Conservation (phyloP, 495 filamentous ascomycete genomes). For the Tetracladium setigerum region DNA sequence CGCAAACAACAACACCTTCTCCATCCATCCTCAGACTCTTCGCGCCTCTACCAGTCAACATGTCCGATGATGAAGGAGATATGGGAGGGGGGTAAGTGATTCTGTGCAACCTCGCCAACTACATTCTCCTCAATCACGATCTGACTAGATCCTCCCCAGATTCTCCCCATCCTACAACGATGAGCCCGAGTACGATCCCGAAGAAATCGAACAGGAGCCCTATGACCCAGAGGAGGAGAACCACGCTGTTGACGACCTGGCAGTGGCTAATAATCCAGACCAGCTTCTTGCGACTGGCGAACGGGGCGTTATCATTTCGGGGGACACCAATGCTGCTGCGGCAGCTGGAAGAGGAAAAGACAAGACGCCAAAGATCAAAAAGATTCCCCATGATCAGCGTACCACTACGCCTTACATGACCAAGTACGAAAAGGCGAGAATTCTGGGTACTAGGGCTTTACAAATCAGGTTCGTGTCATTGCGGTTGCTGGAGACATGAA, state of each 20-base stretch:
- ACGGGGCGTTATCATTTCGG: conserved; percentile 58
- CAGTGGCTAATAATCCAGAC: conserved; percentile 39
- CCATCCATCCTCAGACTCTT: no score
- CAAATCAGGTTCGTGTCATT: conserved; percentile 77
- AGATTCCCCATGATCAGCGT: conserved; percentile 80
- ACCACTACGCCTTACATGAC: conserved; percentile 98
- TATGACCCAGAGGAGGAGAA: conserved; percentile 44
- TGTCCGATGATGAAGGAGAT: conserved; percentile 83
- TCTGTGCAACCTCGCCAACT: neutral
- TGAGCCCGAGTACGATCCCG: conserved; percentile 51
- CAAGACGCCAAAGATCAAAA: conserved; percentile 72
- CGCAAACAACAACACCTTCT: no score
- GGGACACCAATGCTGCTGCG: conserved; percentile 66
- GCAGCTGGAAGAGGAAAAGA: conserved; percentile 37
- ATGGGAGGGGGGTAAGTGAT: conserved; percentile 44
- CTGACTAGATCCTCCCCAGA: conserved; percentile 1
- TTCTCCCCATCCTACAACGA: conserved; percentile 47
- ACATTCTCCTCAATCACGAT: neutral
- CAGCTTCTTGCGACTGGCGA: conserved; percentile 31
- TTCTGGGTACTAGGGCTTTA: conserved; percentile 84
- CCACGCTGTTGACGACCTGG: conserved; percentile 25
- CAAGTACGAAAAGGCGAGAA: conserved; percentile 92
- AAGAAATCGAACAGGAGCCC: conserved; percentile 45
- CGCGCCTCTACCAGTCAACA: conserved; percentile 29
- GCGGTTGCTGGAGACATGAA: neutral